Conservation (phyloP, 192 early-diverging fungal species). For the Geranomyces variabilis region DNA sequence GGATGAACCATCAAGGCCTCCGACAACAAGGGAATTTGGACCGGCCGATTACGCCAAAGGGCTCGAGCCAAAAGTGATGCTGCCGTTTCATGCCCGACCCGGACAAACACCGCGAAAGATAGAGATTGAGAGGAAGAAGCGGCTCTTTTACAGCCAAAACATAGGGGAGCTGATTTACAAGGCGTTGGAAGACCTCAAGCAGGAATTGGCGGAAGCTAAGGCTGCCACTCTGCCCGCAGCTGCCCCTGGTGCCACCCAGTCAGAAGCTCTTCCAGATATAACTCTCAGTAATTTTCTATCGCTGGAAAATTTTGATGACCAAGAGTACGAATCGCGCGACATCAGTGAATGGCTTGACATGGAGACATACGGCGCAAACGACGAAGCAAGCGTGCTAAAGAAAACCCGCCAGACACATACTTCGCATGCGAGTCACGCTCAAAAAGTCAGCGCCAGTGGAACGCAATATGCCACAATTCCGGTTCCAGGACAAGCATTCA, state of each 20-base stretch:
- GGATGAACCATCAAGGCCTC: neutral
- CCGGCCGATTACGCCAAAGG: conserved; percentile 40
- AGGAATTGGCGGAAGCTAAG: conserved; percentile 11
- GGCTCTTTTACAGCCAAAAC: conserved; percentile 51
- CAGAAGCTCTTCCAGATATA: neutral
- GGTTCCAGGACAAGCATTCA: conserved; percentile 48
- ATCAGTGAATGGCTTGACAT: conserved; percentile 56
- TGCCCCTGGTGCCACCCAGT: neutral
- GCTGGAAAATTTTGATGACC: conserved; percentile 51
- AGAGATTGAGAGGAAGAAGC: conserved; percentile 58
- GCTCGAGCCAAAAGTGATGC: conserved; percentile 59
- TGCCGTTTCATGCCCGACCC: conserved; percentile 47
- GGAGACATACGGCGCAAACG: conserved; percentile 29
- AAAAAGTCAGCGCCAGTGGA: neutral
- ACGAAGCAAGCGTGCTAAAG: conserved; percentile 7
- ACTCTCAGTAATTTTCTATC: conserved; percentile 37
- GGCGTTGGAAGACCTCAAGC: conserved; percentile 15
- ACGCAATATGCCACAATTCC: conserved; percentile 43
- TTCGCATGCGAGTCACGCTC: neutral
- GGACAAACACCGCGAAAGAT: conserved; percentile 60
- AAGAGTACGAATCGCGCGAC: conserved; percentile 53
- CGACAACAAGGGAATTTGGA: conserved; percentile 4
- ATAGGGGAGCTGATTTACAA: conserved; percentile 23
- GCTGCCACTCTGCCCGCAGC: neutral
- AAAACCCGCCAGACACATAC: neutral